Conservation (phyloP, 305 asterid genomes). For the Solanum hybrid region DNA sequence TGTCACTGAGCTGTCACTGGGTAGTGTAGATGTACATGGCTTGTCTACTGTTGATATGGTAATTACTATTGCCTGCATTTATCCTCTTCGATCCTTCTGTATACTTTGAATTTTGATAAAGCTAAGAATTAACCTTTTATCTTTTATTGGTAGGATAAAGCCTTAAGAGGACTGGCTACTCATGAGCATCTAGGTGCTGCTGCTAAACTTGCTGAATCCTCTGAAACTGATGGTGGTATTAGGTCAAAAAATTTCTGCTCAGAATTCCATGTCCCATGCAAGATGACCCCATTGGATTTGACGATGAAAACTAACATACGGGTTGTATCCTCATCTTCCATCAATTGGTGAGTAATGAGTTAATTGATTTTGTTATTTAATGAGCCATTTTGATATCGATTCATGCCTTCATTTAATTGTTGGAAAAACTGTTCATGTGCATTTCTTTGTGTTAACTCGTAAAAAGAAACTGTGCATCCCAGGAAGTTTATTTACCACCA, state of each 20-base stretch:
- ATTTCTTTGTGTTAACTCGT: not conserved
- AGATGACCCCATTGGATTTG: conserved; percentile 68
- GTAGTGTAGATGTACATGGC: conserved; percentile 40
- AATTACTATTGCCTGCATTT: conserved; percentile 2
- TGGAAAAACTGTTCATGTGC: not conserved
- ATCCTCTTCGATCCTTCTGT: not conserved
- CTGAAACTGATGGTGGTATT: conserved; percentile 23
- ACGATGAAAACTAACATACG: conserved; percentile 71
- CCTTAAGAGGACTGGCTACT: conserved; percentile 65
- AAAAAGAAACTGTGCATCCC: not conserved
- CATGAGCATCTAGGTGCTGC: conserved; percentile 37
- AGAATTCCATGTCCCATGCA: conserved; percentile 50
- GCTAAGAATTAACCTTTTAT: conserved; percentile 8
- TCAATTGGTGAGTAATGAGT: conserved; percentile 54
- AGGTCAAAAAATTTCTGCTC: conserved; percentile 30
- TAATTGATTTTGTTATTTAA: not conserved
- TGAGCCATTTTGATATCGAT: not conserved
- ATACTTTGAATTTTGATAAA: conserved; percentile 14
- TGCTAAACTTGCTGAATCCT: conserved; percentile 28
- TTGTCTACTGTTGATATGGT: conserved; percentile 67
- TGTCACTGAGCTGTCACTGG: conserved; percentile 28
- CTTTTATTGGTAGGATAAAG: conserved; percentile 51
- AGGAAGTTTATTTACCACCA: not conserved
- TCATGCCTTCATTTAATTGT: not conserved
- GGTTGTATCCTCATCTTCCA: conserved; percentile 56